Conservation (phyloP, 163 green algal genomes). For the Prototheca stagnorum region DNA sequence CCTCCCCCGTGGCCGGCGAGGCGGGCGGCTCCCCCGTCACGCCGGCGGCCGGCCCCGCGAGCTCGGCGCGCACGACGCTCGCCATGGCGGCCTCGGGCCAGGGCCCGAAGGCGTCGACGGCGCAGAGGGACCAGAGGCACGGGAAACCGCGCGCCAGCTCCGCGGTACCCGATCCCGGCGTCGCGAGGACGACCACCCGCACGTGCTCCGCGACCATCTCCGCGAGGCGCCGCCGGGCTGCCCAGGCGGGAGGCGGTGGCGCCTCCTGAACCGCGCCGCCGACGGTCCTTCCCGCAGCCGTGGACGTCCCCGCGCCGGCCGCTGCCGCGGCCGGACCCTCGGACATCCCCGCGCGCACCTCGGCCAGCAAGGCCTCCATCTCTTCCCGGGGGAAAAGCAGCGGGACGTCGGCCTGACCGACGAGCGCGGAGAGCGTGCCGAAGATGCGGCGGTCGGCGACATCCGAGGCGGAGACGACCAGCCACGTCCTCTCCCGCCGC, state of each 20-base stretch:
- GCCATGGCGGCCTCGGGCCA: slow-evolving; percentile 86
- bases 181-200: too few species aligned
- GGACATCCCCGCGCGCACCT: slow-evolving; percentile 75
- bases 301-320: too few species aligned
- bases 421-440: slow-evolving; percentile 93
- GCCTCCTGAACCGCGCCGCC: too few species aligned
- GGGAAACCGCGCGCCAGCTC: too few species aligned
- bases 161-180: too few species aligned
- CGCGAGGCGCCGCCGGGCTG: too few species aligned
- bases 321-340: too few species aligned
- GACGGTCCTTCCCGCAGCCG: too few species aligned
- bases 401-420: slow-evolving; percentile 72
- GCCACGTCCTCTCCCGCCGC: slow-evolving; percentile 75
- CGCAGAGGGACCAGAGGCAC: slow-evolving; percentile 83
- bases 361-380: slow-evolving; percentile 80
- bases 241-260: too few species aligned
- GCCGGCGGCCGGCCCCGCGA: neutral
- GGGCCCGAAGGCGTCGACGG: slow-evolving; percentile 91
- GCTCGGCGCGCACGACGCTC: slow-evolving; percentile 65
- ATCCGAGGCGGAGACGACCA: slow-evolving; percentile 86
- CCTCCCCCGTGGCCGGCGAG: too few species aligned
- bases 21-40: too few species aligned
- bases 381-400: slow-evolving; percentile 87
- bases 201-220: too few species aligned
- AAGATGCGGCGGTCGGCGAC: slow-evolving; percentile 89